phyloP scores from a whole-genome alignment of 176 grass and related monocot genomes.

The Aegilops speltoides region DNA sequence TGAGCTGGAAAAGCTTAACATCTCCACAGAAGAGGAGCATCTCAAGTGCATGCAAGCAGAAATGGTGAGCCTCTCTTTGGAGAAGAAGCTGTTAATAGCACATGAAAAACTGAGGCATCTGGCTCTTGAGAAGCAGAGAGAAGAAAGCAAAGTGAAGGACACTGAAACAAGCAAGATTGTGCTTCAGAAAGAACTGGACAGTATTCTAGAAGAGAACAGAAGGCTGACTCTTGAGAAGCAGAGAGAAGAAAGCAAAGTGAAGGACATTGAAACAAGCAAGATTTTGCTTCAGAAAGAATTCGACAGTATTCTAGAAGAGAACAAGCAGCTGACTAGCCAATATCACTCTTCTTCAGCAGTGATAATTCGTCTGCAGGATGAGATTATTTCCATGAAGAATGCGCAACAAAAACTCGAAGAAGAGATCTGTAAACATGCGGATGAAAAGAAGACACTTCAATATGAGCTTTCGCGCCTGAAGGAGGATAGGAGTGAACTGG shows the following conservation, averaged over 20 bases:
- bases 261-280: constrained; percentile 39
- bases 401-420: constrained; percentile 56
- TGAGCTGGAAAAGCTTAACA: constrained; percentile 62
- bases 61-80: constrained; percentile 60
- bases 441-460: constrained; percentile 72
- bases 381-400: constrained; percentile 78
- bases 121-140: constrained; percentile 60
- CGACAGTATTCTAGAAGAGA: constrained; percentile 44
- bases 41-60: constrained; percentile 75
- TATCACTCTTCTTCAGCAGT: constrained; percentile 52
- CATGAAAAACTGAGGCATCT: constrained; percentile 67
- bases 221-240: constrained; percentile 60
- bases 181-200: constrained; percentile 47
- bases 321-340: constrained; percentile 56
- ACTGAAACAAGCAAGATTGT: constrained; percentile 35
- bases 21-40: constrained; percentile 70
- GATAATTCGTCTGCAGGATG: constrained; percentile 85
- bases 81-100: constrained; percentile 52
- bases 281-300: constrained; percentile 52
- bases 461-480: constrained; percentile 67
- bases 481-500: constrained; percentile 63
- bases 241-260: constrained; percentile 40
- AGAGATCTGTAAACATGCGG: constrained; percentile 42
- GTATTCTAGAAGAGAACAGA: constrained; percentile 41
- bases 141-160: constrained; percentile 39